Evolutionary conservation across 495 filamentous ascomycete genomes (phyloP).

Genomic region (Podospora pseudopauciseta): DNA sequence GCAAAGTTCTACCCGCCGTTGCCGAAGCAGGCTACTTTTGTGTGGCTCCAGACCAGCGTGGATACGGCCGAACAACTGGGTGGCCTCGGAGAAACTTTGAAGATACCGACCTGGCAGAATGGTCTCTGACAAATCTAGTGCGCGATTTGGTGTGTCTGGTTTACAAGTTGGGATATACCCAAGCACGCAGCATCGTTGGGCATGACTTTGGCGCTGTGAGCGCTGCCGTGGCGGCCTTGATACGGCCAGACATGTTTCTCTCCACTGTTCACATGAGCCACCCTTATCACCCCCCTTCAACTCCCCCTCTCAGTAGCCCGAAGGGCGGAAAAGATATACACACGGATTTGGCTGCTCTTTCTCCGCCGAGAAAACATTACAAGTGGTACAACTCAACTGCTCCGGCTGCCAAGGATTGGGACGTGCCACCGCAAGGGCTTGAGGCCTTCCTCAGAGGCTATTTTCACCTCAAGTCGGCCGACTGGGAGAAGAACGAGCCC

Average conservation of each 20-base stretch:
- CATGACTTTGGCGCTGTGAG: conserved; percentile 65
- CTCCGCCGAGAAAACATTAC: conserved; percentile 60
- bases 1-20: conserved; percentile 55
- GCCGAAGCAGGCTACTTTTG: conserved; percentile 58
- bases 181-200: conserved; percentile 59
- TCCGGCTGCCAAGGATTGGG: conserved; percentile 57
- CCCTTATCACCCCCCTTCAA: conserved; percentile 25
- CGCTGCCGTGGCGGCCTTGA: conserved; percentile 57
- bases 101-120: conserved; percentile 54
- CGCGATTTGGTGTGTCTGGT: conserved; percentile 61
- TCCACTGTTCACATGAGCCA: conserved; percentile 52
- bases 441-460: conserved; percentile 61
- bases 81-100: conserved; percentile 53
- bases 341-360: conserved; percentile 49
- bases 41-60: conserved; percentile 64
- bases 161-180: conserved; percentile 54
- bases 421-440: conserved; percentile 49
- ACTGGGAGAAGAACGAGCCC: conserved; percentile 54
- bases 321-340: conserved; percentile 43
- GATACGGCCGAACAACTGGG: conserved; percentile 63
- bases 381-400: conserved; percentile 65
- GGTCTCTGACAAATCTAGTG: conserved; percentile 56
- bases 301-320: not conserved
- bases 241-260: conserved; percentile 62
- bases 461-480: conserved; percentile 64